Percentiles rank a stretch among this genome's conserved stretches.
phyloP scores from a whole-genome alignment of 2,329 filamentous ascomycete genomes.

The Pestalotiopsis sp. region DNA sequence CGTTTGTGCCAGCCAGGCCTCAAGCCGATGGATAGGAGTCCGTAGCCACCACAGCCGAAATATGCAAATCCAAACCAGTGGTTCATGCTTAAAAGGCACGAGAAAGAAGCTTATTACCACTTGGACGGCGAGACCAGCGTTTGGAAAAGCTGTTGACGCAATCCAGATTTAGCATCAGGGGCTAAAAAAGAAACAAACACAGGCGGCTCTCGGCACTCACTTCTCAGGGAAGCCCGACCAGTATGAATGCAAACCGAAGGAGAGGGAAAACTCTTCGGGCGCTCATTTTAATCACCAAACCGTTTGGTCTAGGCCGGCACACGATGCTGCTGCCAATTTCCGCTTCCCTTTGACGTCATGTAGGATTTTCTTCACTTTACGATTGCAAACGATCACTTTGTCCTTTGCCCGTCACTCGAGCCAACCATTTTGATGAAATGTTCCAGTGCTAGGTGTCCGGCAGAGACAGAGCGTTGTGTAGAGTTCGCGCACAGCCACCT shows the following conservation, averaged over 20 bases:
- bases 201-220: neutral
- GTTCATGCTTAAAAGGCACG: neutral
- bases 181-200: neutral
- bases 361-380: neutral
- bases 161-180: neutral
- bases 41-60: neutral
- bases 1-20: neutral
- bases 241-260: neutral
- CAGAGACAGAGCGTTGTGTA: too few relatives aligned
- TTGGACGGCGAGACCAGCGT: neutral
- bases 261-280: neutral
- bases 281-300: neutral
- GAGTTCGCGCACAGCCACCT: neutral
- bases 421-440: too few relatives aligned
- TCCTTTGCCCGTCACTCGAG: too few relatives aligned
- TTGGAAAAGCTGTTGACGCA: neutral
- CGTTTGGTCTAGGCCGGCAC: neutral
- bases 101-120: constrained; percentile 1
- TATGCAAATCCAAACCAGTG: neutral
- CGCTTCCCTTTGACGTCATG: constrained; percentile 9
- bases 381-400: too few relatives aligned
- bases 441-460: too few relatives aligned
- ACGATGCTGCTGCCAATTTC: neutral
- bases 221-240: neutral
- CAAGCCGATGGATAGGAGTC: neutral